These are phyloP conservation scores for Dactylonectria macrodidyma DNA, from an alignment of 2,329 filamentous ascomycete species.

Conservation along the genomic window DNA sequence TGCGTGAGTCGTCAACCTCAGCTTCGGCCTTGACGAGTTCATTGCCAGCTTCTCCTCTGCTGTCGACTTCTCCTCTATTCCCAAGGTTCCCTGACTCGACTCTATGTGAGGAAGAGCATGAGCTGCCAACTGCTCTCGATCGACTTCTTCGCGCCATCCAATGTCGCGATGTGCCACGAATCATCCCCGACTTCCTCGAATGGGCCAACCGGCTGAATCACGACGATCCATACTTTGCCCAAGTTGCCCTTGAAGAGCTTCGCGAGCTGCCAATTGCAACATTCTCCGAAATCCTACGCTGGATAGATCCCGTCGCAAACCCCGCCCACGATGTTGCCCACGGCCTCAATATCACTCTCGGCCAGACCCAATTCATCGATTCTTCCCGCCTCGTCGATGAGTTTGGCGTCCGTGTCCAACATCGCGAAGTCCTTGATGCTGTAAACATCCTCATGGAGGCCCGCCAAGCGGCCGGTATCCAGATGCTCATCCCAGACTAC, in stretches of 20 bases:
- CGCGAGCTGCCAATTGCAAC: slow-evolving; percentile 64
- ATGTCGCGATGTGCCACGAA: slow-evolving; percentile 40
- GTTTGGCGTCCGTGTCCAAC: slow-evolving; percentile 62
- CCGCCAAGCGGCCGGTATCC: slow-evolving; percentile 47
- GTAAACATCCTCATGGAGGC: slow-evolving; percentile 54
- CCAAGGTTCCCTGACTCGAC: slow-evolving; percentile 19
- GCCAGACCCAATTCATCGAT: slow-evolving; percentile 58
- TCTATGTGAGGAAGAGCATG: neutral
- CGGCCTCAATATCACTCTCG: slow-evolving; percentile 56
- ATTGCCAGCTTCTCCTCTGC: neutral
- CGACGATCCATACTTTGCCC: slow-evolving; percentile 33
- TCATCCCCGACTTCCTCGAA: slow-evolving; percentile 46
- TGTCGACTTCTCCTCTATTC: neutral
- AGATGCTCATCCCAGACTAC: slow-evolving; percentile 59
- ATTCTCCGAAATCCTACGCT: slow-evolving; percentile 75
- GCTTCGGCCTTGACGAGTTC: slow-evolving; percentile 14
- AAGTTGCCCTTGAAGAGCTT: slow-evolving; percentile 51
- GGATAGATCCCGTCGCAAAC: slow-evolving; percentile 71
- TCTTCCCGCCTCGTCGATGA: slow-evolving; percentile 56
- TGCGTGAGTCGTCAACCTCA: slow-evolving; percentile 10
- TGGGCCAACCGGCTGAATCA: slow-evolving; percentile 48
- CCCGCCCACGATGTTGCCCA: slow-evolving; percentile 64
- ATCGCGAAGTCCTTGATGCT: slow-evolving; percentile 54
- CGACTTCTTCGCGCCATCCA: slow-evolving; percentile 52
- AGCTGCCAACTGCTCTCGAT: slow-evolving; percentile 38